Evolutionary conservation across 169 alveolate species (phyloP).

Genomic region (Perkinsus olseni): DNA sequence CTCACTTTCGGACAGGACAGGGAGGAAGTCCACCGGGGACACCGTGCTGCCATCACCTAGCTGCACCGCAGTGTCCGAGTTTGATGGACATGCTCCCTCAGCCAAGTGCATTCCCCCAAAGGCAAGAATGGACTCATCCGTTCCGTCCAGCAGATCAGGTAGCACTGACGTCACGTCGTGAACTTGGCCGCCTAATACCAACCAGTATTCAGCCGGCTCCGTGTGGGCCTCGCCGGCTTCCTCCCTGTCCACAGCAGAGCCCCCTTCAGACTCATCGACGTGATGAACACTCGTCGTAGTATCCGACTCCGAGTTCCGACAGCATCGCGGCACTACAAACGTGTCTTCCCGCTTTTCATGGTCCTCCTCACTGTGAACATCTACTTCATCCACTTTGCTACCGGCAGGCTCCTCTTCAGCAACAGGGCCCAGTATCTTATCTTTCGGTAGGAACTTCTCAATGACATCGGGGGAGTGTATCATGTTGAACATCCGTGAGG

Average conservation of each 20-base stretch:
- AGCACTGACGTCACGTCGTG: neutral
- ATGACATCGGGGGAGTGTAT: neutral
- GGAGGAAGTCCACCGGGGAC: neutral
- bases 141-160: neutral
- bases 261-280: neutral
- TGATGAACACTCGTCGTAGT: too few species aligned
- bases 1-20: neutral
- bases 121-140: neutral
- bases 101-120: neutral
- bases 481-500: slow-evolving; percentile 25
- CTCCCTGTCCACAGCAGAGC: neutral
- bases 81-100: neutral
- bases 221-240: neutral
- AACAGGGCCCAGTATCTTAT: neutral
- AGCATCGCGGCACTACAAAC: too few species aligned
- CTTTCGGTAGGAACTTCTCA: neutral
- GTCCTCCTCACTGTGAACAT: too few species aligned
- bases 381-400: too few species aligned
- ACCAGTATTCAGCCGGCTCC: neutral
- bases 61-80: neutral
- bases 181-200: neutral
- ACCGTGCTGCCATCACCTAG: neutral
- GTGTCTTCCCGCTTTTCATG: too few species aligned
- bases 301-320: too few species aligned
- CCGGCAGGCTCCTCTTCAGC: neutral